A percentile compares a stretch with the other conserved stretches of the same genome.
These are phyloP conservation scores for Syncephalastrum monosporum DNA, from an alignment of 371 early-diverging fungal genomes.

Conservation along the genomic window DNA sequence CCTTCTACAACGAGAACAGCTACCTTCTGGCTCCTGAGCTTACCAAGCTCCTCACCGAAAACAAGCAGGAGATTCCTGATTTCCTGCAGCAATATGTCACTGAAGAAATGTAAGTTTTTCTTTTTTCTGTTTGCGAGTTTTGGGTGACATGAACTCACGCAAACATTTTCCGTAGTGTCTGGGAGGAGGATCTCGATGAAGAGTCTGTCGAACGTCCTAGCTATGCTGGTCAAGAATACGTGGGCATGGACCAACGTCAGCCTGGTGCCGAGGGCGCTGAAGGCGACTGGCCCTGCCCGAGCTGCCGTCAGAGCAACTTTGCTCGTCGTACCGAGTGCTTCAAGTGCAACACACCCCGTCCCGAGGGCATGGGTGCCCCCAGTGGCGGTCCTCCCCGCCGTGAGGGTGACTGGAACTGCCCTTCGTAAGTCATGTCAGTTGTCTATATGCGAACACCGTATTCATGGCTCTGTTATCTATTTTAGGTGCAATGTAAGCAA, in stretches of 20 bases:
- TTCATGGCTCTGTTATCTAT: constrained; percentile 17
- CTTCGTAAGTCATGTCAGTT: constrained; percentile 17
- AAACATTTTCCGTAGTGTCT: constrained; percentile 14
- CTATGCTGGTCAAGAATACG: constrained; percentile 49
- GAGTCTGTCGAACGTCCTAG: constrained; percentile 37
- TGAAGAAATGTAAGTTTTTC: constrained; percentile 29
- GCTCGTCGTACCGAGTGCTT: constrained; percentile 65
- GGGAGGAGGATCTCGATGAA: constrained; percentile 51
- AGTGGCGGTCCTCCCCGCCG: constrained; percentile 21
- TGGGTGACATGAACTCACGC: constrained; percentile 15
- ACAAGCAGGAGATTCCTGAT: constrained; percentile 76
- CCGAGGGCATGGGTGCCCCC: constrained; percentile 10
- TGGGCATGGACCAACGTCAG: constrained; percentile 32
- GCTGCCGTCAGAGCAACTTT: constrained; percentile 15
- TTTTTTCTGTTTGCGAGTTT: constrained; percentile 7
- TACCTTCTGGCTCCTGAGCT: constrained; percentile 57
- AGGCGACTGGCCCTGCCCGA: constrained; percentile 30
- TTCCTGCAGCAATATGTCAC: constrained; percentile 55
- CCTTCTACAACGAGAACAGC: constrained; percentile 65
- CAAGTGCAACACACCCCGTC: constrained; percentile 45
- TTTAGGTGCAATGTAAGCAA: constrained; percentile 33
- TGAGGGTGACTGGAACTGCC: constrained; percentile 38
- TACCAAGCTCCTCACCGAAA: constrained; percentile 78
- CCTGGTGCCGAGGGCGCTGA: constrained; percentile 19
- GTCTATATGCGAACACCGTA: constrained; percentile 1